A percentile compares a stretch with the other conserved stretches of the same genome.
Conservation (phyloP, 192 early-diverging fungal genomes). For the Gonapodya sp. region DNA sequence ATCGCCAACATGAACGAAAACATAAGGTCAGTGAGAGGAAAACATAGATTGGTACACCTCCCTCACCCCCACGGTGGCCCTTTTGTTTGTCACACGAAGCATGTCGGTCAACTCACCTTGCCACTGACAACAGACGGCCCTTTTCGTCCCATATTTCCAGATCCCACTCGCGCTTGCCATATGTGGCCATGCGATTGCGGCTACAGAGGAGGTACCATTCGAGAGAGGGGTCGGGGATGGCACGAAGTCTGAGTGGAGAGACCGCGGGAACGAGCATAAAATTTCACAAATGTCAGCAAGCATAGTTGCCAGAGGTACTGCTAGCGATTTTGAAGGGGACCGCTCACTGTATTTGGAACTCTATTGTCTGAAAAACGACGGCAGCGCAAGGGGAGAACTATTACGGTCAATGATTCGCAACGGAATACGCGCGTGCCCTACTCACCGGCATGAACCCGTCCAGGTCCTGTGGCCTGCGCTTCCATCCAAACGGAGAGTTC, state of each 20-base stretch:
- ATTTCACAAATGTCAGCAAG: no score
- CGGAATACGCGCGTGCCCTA: background rate
- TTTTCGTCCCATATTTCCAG: background rate
- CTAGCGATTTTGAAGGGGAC: background rate
- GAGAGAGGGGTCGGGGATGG: background rate
- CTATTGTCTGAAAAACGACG: background rate
- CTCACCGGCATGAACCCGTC: conserved; percentile 1
- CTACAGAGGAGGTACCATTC: background rate
- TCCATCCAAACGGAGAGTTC: background rate
- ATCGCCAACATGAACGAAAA: background rate
- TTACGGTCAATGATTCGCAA: background rate
- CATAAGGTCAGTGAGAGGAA: background rate
- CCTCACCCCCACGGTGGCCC: background rate
- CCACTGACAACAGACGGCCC: background rate
- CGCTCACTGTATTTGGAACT: background rate
- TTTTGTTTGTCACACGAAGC: no score
- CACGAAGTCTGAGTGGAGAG: background rate
- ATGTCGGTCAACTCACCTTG: background rate
- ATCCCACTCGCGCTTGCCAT: background rate
- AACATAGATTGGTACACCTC: background rate
- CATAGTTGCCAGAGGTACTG: background rate
- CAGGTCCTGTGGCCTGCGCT: background rate
- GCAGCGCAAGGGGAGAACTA: background rate
- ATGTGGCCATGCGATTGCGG: background rate
- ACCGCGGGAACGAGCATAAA: no score